Evolutionary conservation across 1,139 yeast genomes (phyloP).

Genomic region (Scheffersomyces titani): DNA sequence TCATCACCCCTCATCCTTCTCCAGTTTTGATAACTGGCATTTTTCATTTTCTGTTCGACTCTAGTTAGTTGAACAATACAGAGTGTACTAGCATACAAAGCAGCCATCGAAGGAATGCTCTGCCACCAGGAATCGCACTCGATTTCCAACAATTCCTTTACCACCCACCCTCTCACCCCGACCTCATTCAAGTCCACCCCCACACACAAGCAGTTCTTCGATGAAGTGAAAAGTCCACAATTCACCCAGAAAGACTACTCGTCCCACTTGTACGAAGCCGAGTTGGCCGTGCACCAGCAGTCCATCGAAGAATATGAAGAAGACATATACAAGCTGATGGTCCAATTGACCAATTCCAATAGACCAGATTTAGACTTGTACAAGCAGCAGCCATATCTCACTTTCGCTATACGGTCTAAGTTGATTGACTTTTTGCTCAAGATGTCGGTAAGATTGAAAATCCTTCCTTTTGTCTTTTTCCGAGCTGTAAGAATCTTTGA

Average conservation of each 20-base stretch:
- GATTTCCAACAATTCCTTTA: background rate
- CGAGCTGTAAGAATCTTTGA: conserved; percentile 62
- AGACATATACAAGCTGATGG: conserved; percentile 48
- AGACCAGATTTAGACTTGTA: conserved; percentile 57
- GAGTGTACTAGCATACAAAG: background rate
- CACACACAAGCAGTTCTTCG: background rate
- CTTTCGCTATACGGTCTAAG: conserved; percentile 49
- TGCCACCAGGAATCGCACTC: background rate
- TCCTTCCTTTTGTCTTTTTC: conserved; percentile 59
- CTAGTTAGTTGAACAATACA: background rate
- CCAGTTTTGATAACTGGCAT: background rate
- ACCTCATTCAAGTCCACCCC: background rate
- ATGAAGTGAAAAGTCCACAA: conserved; percentile 3
- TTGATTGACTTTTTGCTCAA: conserved; percentile 60
- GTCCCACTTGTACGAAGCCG: conserved; percentile 48
- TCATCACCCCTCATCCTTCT: background rate
- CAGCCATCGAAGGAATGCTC: background rate
- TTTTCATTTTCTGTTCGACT: background rate
- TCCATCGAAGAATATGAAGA: conserved; percentile 52
- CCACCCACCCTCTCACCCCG: background rate
- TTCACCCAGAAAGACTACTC: conserved; percentile 49
- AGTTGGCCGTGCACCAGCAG: conserved; percentile 47
- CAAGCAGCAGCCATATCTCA: conserved; percentile 64
- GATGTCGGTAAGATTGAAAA: conserved; percentile 58
- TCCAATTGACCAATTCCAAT: conserved; percentile 27